Base-by-base conservation (phyloP, 371 early-diverging fungal species). In the Gilbertella persicaria region DNA sequence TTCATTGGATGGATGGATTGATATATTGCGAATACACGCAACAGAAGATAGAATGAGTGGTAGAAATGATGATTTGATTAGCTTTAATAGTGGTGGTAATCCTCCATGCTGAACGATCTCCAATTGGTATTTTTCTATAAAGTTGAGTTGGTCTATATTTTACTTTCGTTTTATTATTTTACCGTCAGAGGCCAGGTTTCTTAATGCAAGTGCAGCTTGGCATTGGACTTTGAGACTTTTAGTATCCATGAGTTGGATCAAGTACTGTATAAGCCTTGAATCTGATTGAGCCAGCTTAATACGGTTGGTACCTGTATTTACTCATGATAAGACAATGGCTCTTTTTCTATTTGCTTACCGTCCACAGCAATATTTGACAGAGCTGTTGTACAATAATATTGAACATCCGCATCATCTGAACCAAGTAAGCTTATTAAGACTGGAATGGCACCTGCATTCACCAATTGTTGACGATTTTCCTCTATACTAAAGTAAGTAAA, bases 321-420 rank as follows among this genome's bases (percentile, higher is more conserved):
- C 0, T 40, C 14, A 23, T 10, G 25, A 7, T 9, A 24, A 7
- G 23, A 17, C n/a, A n/a, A n/a, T n/a, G n/a, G n/a, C n/a, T n/a
- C n/a, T n/a, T n/a, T n/a, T n/a, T n/a, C n/a, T n/a, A 28, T 41
- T 21, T 8, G 16, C 45, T 59, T 73, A 71, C 81, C 85, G 75
- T 95, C 96, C 1, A 96, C 96, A 0, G 95, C 94, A 50, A 96
- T 90, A 64, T 96, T 96, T 61, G 89, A 90, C 17, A 96, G 79
- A 8, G 94, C 92, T 23, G 96, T 96, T 14, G 91, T 91, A 51
- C 90, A 91, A 49, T 94, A 95, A 73, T 95, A 95, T 58, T 90
- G 89, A 7, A 93, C 88, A 64, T 95, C 96, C n/a, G 85, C 78
- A 65, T 95, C 95, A 8, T 86, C 79, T 2, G 91, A 88, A 51